Conservation (phyloP, 2,329 filamentous ascomycete genomes). For the Paecilomyces sp. region DNA sequence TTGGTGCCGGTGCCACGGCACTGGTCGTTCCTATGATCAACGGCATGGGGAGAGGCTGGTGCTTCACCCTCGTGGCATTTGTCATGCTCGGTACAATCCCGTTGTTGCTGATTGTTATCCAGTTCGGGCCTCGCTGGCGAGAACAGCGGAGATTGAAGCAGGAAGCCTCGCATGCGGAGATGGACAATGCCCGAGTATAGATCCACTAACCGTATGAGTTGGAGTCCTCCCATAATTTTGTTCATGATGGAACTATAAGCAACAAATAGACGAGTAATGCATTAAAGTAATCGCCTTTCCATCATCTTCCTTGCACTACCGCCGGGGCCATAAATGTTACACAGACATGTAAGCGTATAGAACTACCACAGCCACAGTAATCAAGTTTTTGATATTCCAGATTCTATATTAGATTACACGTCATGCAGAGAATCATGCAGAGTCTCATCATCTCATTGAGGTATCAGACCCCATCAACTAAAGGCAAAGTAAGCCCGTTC, state of each 20-base stretch:
- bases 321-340: background rate
- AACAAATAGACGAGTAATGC: background rate
- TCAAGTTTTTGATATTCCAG: background rate
- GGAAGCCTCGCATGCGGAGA: conserved; percentile 12
- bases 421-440: background rate
- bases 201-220: background rate
- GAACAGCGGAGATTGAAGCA: conserved; percentile 29
- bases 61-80: conserved; percentile 35
- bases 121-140: conserved; percentile 37
- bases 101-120: conserved; percentile 33
- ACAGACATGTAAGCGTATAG: background rate
- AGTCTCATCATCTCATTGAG: background rate
- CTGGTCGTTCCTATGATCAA: conserved; percentile 36
- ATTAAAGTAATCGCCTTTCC: background rate
- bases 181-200: background rate
- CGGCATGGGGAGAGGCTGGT: conserved; percentile 23
- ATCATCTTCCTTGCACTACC: background rate
- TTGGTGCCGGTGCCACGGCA: conserved; percentile 38
- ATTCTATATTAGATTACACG: background rate
- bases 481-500: conserved; percentile 61
- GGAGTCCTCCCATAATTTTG: too few relatives aligned
- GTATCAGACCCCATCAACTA: conserved; percentile 15
- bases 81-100: conserved; percentile 32
- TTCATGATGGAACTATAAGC: background rate
- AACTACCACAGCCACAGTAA: background rate